phyloP scores from a whole-genome alignment of 768 basidiomycete species.

The Suillus hirtellus region DNA sequence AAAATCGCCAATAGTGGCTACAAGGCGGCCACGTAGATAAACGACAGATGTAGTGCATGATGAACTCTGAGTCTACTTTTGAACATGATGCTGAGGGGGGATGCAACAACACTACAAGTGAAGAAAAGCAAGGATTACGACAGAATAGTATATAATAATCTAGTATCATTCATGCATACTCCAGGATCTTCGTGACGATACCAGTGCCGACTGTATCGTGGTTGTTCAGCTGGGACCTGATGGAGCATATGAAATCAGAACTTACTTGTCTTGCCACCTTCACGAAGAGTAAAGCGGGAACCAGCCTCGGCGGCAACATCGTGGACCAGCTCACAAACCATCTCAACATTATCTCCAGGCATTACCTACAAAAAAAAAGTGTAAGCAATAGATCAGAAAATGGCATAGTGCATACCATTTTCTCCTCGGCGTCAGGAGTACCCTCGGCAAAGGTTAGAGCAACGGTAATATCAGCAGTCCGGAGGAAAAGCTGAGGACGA shows the following conservation, averaged over 20 bases:
- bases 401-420: slow-evolving; percentile 61
- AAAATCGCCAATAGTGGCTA: not conserved
- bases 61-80: slow-evolving; percentile 13
- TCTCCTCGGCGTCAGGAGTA: slow-evolving; percentile 77
- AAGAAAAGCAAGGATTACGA: slow-evolving; percentile 19
- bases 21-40: not conserved
- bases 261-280: slow-evolving; percentile 91
- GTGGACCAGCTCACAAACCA: slow-evolving; percentile 78
- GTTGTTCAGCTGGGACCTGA: slow-evolving; percentile 16
- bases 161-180: slow-evolving; percentile 32
- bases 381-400: slow-evolving; percentile 5
- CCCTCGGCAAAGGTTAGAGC: slow-evolving; percentile 83
- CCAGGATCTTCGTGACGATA: slow-evolving; percentile 84
- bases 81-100: slow-evolving; percentile 24
- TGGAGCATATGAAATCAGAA: slow-evolving; percentile 2
- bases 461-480: slow-evolving; percentile 92
- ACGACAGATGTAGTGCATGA: not conserved
- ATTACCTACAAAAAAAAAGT: slow-evolving; percentile 58
- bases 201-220: slow-evolving; percentile 79
- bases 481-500: slow-evolving; percentile 92
- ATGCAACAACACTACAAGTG: slow-evolving; percentile 19
- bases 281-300: slow-evolving; percentile 87
- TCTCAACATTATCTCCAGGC: slow-evolving; percentile 97
- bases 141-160: slow-evolving; percentile 20
- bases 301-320: slow-evolving; percentile 91